Conservation (phyloP, 164 flowering plant genomes). For the Nymphaea thermarum region DNA sequence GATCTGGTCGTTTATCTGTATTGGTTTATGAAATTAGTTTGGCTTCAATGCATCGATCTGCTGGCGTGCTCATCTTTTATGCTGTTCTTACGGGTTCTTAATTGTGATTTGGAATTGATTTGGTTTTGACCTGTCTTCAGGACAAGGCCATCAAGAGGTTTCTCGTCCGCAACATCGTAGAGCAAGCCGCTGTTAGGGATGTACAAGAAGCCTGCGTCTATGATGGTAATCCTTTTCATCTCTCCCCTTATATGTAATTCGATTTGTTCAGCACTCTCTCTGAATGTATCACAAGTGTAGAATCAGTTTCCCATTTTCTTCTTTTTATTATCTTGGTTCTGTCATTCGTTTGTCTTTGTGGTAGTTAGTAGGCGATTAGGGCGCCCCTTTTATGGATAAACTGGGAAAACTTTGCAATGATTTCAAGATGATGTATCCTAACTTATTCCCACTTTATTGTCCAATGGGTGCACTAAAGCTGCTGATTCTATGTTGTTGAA, state of each 20-base stretch:
- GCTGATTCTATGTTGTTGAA: not conserved
- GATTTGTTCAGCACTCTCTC: not conserved
- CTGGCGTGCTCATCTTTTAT: too few species aligned
- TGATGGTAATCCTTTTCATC: slow-evolving; percentile 33
- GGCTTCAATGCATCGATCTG: too few species aligned
- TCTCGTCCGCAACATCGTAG: slow-evolving; percentile 95
- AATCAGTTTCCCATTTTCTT: too few species aligned
- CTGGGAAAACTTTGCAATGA: too few species aligned
- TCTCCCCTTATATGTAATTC: not conserved
- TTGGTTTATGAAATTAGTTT: too few species aligned
- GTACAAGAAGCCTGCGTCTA: slow-evolving; percentile 91
- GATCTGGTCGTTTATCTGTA: not conserved
- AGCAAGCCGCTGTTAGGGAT: slow-evolving; percentile 95
- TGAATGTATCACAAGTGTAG: too few species aligned
- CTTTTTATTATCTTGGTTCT: too few species aligned
- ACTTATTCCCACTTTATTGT: not conserved
- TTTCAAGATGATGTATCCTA: not conserved
- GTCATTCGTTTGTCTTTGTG: too few species aligned
- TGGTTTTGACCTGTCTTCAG: slow-evolving; percentile 15
- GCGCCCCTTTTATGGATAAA: too few species aligned
- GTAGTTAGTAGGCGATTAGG: too few species aligned
- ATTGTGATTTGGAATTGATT: not conserved
- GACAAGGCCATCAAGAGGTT: slow-evolving; percentile 98
- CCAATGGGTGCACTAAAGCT: not conserved
- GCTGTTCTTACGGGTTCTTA: too few species aligned